These are phyloP conservation scores for Eucalyptus pumila DNA, from an alignment of 345 rosid species.

Conservation along the genomic window DNA sequence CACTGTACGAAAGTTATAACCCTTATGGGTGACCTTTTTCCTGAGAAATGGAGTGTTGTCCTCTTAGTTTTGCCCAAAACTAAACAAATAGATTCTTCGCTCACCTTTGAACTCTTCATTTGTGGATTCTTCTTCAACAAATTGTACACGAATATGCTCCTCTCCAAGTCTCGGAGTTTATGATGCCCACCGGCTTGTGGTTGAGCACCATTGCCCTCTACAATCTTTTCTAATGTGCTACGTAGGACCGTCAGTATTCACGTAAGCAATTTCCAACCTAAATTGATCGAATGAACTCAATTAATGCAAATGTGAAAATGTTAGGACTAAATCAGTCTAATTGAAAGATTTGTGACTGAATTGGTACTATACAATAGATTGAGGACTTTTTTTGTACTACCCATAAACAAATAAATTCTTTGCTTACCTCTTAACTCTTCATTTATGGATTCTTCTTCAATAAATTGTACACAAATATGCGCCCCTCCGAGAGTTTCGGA, in stretches of 20 bases:
- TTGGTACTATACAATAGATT: fast-evolving
- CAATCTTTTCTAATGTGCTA: fast-evolving
- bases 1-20: too few species aligned
- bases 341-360: fast-evolving
- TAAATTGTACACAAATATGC: too few species aligned
- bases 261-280: fast-evolving
- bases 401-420: too few species aligned
- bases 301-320: fast-evolving
- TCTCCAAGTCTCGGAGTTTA: neutral
- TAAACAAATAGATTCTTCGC: neutral
- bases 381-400: fast-evolving
- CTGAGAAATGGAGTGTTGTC: too few species aligned
- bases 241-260: fast-evolving
- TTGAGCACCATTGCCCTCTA: neutral
- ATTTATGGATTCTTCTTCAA: too few species aligned
- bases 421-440: too few species aligned
- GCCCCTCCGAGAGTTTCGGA: too few species aligned
- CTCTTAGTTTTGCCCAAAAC: too few species aligned
- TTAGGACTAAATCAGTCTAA: fast-evolving
- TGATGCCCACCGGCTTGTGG: neutral
- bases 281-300: fast-evolving
- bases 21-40: too few species aligned
- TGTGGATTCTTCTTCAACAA: neutral
- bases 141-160: fast-evolving
- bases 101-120: neutral